Percentiles rank a stretch among this genome's conserved stretches.
Conservation (phyloP, 345 rosid genomes). For the Barbarea vulgaris region DNA sequence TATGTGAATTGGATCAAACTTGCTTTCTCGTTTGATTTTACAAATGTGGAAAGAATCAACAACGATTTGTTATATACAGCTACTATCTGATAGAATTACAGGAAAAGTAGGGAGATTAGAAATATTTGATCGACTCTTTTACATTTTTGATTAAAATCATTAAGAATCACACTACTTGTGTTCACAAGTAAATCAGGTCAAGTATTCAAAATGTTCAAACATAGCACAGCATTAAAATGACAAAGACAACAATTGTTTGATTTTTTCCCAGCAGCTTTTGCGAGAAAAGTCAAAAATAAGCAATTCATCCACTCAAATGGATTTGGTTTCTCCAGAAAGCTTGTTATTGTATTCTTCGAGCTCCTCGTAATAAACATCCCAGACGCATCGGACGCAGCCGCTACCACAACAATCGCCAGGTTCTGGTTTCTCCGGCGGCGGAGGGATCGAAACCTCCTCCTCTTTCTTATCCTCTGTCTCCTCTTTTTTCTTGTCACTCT, state of each 20-base stretch:
- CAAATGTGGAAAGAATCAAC: slow-evolving; percentile 1
- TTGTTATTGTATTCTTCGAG: slow-evolving; percentile 74
- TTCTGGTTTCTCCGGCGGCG: slow-evolving; percentile 93
- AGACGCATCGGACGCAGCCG: slow-evolving; percentile 92
- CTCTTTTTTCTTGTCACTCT: slow-evolving; percentile 1
- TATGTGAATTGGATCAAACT: neutral
- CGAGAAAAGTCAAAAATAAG: neutral
- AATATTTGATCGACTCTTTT: neutral
- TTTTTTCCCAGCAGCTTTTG: neutral
- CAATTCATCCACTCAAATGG: slow-evolving; percentile 12
- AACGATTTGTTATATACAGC: slow-evolving; percentile 2
- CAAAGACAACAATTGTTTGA: neutral
- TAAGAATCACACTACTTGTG: neutral
- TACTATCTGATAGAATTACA: neutral
- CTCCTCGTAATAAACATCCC: slow-evolving; percentile 94
- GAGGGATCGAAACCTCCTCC: slow-evolving; percentile 42
- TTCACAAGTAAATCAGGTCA: neutral
- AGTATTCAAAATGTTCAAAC: neutral
- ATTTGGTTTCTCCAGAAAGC: slow-evolving; percentile 38
- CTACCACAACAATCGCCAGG: slow-evolving; percentile 96
- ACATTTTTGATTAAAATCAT: neutral
- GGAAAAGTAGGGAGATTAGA: slow-evolving; percentile 21
- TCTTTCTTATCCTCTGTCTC: slow-evolving; percentile 6
- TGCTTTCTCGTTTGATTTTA: slow-evolving; percentile 22
- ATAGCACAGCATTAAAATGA: neutral